Base-by-base conservation (phyloP, 2,329 filamentous ascomycete genomes). In the Monosporascus cannonballus region DNA sequence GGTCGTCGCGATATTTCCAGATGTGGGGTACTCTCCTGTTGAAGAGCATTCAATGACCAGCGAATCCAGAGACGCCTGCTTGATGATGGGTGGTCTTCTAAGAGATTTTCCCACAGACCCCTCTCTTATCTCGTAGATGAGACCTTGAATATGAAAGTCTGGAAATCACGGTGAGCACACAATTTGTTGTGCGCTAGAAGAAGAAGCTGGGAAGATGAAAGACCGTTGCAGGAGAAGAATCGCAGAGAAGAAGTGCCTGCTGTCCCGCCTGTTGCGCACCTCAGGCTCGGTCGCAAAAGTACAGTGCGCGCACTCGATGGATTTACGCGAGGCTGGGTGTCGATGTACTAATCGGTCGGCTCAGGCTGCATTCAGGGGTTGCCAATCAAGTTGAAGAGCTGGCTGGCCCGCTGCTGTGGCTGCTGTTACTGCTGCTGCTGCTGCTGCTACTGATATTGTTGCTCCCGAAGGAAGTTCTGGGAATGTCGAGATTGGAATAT, bases 11-110 rank as follows among this genome's bases (percentile, higher is more conserved):
- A 42, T 24, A 45, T 52, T 24, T 38, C 27, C 17, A 15, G 22
- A 27, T 45, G 45, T 51, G 42, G 42, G 51, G 41, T 52, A 20
- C n/a, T 25, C 24, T 39, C 38, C 20, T 38, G n/a, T n/a, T 44
- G 39, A 44, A 44, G 42, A 46, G 24, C n/a, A 46, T 18, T 25
- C 42, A 20, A 27, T 18, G 22, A 46, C 24, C 17, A 22, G 22
- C 22, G 41, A 46, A 46, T 46, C 42, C 14, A 46, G 42, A 30
- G 9, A 46, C 22, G 30, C 30, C 30, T 18, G 22, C 4, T 46
- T 46, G n/a, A 17, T 30, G 42, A 24, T 44, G 20, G 42, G 25
- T 24, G 11, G 30, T 38, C 36, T 48, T 24, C 30, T 38, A 14
- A 27, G 22, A 5, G 20, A 30, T 24, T 46, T 46, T 22, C 42